Base-by-base conservation (phyloP, 1,139 yeast genomes). In the Geotrichum fermentans region DNA sequence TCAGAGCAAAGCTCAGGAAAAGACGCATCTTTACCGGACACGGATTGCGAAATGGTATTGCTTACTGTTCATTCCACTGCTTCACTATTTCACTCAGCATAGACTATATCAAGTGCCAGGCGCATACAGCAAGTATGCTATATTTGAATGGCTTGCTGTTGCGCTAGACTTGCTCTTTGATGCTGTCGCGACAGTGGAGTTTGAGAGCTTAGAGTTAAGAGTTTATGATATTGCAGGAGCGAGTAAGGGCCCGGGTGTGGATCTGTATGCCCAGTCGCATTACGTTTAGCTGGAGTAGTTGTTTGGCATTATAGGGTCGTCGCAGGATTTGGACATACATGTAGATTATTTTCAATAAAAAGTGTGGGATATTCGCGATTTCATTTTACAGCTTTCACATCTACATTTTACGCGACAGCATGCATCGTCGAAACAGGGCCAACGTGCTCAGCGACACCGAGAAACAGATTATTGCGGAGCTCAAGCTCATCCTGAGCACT, bases 81-180 rank as follows among this genome's bases (percentile, higher is more conserved):
- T 83, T 26, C 86, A 85, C 63, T 80, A 84, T 75, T 85, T 81
- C 59, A 79, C 85, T 48, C 89, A 85, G 62, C 95, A 85, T 63
- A 83, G 83, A 58, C 84, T 86, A 21, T 82, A 83, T 57, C 78
- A 75, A 47, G 70, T 77, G 29, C 74, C 92, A 0, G 95, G 95
- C 8, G 90, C 95, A 0, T 84, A 85, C 61, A 83, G 95, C 0
- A 73, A 80, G 45, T 85, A 85, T 61, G 92, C 95, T 0, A 82
- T 83, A 61, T 82, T 83, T 58, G 95, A 86, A 65, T 86, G 95
- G 95, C 67, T 79, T 0, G 70, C 86, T 61, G 82, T 85, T 50
- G 59, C 82, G 22, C 71, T 85, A 48, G 96, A 87, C 60, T 71
- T 87, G 33, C 77, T 74, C 0, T 87, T 85, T 62, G 96, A 87